Evolutionary conservation across 441 rosid species (phyloP), one percentile per base, ranked within the genome.

Genomic region (Kokia cookei): DNA sequence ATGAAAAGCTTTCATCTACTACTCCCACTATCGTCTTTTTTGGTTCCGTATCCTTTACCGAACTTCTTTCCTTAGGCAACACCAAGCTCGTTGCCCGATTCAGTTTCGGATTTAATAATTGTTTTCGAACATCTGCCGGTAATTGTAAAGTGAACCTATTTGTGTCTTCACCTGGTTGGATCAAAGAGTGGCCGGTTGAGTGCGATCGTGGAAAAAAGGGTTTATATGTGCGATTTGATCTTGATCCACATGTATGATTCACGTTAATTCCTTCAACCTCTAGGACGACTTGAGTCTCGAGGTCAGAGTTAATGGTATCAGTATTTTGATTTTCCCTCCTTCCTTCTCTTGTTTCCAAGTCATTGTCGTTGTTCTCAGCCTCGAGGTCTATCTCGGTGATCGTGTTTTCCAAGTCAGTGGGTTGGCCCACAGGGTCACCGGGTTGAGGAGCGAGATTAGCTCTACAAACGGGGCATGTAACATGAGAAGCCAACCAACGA

Each of bases 381-480:
- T 89, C 96, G 7, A 85, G 19, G 73, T 85, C 89, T 0, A 76
- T 2, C 35, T 79, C 84, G 40, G 76, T 24, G 11, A 10, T 53
- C 51, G 27, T 17, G 7, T 17, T 37, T 3, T 37, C 11, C n/a
- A 63, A n/a, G 19, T 69, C 74, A 7, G 40, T 7, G 47, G 74
- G 71, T 72, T 78, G 84, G 1, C 68, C 40, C 7, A 19, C n/a
- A 7, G 82, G 5, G 15, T 84, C 91, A 5, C 72, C 86, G 0
- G 85, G 77, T 43, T 82, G 77, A 7, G 87, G 89, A 0, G 77
- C 80, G 71, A 96, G 91, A 79, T 92, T 84, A 8, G 97, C 88
- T 14, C 97, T 86, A 17, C 99, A 96, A 73, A 96, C 98, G 0
- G 98, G 99, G 57, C 99, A 95, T n/a, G 98, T 96, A 5, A 86